These are phyloP conservation scores for Garcia nutans DNA, from an alignment of 345 rosid species.

Conservation along the genomic window DNA sequence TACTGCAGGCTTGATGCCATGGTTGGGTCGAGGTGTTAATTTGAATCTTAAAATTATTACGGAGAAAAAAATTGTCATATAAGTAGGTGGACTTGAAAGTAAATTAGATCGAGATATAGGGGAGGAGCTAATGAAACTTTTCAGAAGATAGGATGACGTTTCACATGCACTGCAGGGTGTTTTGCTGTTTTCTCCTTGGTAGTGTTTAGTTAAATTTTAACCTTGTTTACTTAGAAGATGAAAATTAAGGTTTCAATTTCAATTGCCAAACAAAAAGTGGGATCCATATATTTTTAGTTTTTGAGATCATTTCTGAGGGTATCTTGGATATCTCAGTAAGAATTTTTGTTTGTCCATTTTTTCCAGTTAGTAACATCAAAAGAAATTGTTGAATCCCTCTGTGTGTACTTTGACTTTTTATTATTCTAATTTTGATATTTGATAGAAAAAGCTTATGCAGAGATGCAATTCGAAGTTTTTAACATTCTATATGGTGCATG, in stretches of 20 bases:
- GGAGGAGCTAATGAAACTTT: neutral
- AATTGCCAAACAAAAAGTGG: neutral
- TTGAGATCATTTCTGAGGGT: neutral
- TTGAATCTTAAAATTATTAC: neutral
- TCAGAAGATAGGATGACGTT: neutral
- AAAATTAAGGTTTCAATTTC: neutral
- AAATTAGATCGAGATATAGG: neutral
- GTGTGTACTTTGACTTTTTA: neutral
- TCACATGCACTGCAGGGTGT: neutral
- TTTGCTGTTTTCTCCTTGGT: neutral
- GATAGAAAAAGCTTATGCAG: neutral
- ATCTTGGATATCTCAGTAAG: neutral
- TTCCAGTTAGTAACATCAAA: neutral
- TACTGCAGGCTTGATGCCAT: neutral
- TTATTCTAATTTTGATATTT: neutral
- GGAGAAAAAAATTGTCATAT: neutral
- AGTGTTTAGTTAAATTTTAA: neutral
- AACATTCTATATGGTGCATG: neutral
- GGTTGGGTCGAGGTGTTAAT: neutral
- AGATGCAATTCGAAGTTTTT: neutral
- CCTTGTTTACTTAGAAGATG: neutral
- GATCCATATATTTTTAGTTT: neutral
- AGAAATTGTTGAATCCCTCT: neutral
- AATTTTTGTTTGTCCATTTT: neutral
- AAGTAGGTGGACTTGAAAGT: neutral